Percentiles rank a stretch among this genome's conserved stretches.
Conservation (phyloP, 1,139 yeast genomes). For the Pneumocystis jirovecii region DNA sequence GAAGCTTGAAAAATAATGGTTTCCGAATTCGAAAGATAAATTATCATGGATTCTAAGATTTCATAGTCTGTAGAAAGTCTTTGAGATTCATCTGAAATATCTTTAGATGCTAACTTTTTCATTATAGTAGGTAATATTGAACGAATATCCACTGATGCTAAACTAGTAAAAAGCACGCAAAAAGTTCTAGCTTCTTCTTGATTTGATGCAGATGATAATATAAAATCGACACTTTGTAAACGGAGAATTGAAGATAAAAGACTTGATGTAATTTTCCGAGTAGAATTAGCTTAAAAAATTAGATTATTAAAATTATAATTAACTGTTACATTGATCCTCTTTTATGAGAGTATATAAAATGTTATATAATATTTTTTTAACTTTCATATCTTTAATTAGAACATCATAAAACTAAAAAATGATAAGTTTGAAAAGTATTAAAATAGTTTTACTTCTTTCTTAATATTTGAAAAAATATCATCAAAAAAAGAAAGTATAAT, state of each 20-base stretch:
- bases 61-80: constrained; percentile 3
- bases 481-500: not conserved
- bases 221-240: not conserved
- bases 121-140: constrained; percentile 1
- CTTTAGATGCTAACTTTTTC: not conserved
- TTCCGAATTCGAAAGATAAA: constrained; percentile 7
- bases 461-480: not conserved
- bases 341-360: not conserved
- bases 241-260: not conserved
- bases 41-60: constrained; percentile 1
- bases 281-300: not conserved
- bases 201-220: not conserved
- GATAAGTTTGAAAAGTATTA: not conserved
- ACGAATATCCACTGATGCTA: not conserved
- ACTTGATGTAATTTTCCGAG: not conserved
- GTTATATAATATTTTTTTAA: not conserved
- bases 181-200: not conserved
- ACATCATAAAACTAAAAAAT: not conserved
- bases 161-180: not conserved
- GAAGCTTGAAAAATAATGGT: constrained; percentile 1
- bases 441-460: not conserved
- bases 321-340: not conserved
- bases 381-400: not conserved
- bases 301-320: not conserved
- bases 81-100: not conserved